Base-by-base conservation (phyloP, 2,329 filamentous ascomycete genomes). In the Ophiostoma angusticollis region DNA sequence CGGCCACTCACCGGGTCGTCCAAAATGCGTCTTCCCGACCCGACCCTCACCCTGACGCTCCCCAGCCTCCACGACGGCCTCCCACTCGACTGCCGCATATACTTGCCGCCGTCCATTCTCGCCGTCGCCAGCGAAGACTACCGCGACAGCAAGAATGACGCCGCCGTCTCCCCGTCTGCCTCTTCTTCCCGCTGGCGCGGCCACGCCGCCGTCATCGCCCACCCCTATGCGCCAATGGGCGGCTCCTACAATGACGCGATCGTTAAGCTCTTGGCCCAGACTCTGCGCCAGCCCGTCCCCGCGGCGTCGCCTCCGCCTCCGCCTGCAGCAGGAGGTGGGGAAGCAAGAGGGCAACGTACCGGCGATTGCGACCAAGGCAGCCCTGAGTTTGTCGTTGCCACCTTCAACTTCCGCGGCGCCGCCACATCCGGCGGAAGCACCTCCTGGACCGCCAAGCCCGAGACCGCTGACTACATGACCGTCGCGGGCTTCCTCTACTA, bases 171-270 rank as follows among this genome's bases (percentile, higher is more conserved):
- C 29, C 51, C 58, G 5, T 17, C 33, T n/a, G n/a, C 25, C 17
- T 28, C 37, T 11, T 5, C 32, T 11, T 53, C 55, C 22, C 49
- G 56, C 36, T 73, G 69, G 69, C 53, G 49, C 30, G 61, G 60
- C 35, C 61, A 74, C 46, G 67, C 65, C 13, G 72, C 70, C 32
- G 65, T 94, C 4, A 63, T 96, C 28, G 87, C 87, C 11, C 91
- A 96, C 57, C 89, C 91, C 0, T 96, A 96, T 54, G 85, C 84
- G 24, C 79, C 84, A 0, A 64, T 96, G 37, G 91, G 91, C 5
- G 91, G 89, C 5, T 78, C 67, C 56, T 91, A 78, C 54, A 84
- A 96, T 54, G 87, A 96, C 54, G 71, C 73, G 0, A 68, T 94
- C 1, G 80, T 96, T 1, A 67, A 73, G n/a, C 64, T 74, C 8